phyloP scores from a whole-genome alignment of 2,329 filamentous ascomycete genomes.

The Clarireedia paspali region DNA sequence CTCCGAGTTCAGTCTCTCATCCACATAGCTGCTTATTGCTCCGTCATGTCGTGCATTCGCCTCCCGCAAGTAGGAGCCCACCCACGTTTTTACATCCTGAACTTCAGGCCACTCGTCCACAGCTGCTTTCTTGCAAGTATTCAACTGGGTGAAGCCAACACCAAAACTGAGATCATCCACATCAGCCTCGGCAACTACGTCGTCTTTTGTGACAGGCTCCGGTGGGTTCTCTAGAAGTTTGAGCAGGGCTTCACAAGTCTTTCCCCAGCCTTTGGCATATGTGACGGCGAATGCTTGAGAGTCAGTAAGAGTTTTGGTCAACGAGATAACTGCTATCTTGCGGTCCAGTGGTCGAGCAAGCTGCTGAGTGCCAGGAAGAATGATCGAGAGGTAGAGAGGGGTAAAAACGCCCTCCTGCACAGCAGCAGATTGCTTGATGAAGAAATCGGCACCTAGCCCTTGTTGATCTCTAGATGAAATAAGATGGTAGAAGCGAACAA shows the following conservation, averaged over 20 bases:
- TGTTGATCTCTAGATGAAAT: constrained; percentile 63
- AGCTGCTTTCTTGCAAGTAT: constrained; percentile 71
- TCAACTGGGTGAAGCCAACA: constrained; percentile 86
- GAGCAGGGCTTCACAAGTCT: constrained; percentile 82
- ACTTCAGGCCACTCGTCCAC: constrained; percentile 84
- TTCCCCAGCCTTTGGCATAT: constrained; percentile 84
- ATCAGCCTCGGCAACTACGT: constrained; percentile 77
- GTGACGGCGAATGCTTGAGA: constrained; percentile 74
- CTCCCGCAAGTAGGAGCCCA: constrained; percentile 53
- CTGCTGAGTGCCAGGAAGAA: constrained; percentile 84
- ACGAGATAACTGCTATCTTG: constrained; percentile 86
- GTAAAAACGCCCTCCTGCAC: constrained; percentile 76
- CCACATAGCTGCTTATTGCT: constrained; percentile 61
- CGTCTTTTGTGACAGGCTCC: constrained; percentile 56
- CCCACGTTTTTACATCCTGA: constrained; percentile 72
- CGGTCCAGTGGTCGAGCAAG: constrained; percentile 81
- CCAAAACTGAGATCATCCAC: constrained; percentile 94
- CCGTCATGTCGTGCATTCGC: constrained; percentile 69
- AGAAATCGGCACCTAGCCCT: constrained; percentile 87
- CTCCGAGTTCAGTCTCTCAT: constrained; percentile 60
- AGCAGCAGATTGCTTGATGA: constrained; percentile 75
- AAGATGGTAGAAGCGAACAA: constrained; percentile 91
- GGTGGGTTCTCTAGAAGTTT: constrained; percentile 87
- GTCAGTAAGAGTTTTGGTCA: constrained; percentile 86
- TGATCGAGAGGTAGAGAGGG: constrained; percentile 76